These are phyloP conservation scores for Sarocladium kiliense DNA, from an alignment of 2,329 filamentous ascomycete genomes.

Conservation along the genomic window DNA sequence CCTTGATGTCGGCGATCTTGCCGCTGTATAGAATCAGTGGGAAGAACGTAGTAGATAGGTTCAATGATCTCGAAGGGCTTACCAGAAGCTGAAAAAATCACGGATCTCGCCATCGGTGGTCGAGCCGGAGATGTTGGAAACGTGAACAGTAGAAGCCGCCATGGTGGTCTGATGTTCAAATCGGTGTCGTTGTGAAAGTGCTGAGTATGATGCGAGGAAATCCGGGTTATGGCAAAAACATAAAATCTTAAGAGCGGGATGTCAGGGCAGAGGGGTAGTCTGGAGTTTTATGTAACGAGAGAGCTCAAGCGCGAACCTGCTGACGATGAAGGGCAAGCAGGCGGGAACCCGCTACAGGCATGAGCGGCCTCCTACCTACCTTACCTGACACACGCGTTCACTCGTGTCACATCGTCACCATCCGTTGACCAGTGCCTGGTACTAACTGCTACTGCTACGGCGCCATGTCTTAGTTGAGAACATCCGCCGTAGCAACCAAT, in stretches of 20 bases:
- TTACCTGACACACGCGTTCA: no score
- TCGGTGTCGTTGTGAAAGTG: no score
- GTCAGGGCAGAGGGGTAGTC: not conserved
- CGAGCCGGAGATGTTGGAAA: constrained; percentile 78
- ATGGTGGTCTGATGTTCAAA: constrained; percentile 33
- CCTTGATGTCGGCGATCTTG: constrained; percentile 80
- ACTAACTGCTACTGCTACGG: no score
- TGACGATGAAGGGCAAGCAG: constrained; percentile 4
- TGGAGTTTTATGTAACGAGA: not conserved
- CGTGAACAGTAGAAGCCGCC: constrained; percentile 67
- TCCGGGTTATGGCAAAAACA: no score
- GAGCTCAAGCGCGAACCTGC: constrained; percentile 7
- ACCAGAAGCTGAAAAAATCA: constrained; percentile 98
- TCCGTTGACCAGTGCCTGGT: no score
- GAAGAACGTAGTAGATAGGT: not conserved
- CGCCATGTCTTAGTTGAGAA: no score
- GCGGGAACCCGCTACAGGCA: not conserved
- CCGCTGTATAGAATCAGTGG: constrained; percentile 51
- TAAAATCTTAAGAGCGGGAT: no score
- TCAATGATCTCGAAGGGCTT: constrained; percentile 24
- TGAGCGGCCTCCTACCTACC: constrained; percentile 2
- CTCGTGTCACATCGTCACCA: not conserved
- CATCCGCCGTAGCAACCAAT: no score
- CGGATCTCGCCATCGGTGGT: constrained; percentile 87
- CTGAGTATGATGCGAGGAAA: not conserved